phyloP scores from a whole-genome alignment of 2,329 filamentous ascomycete genomes.

The Stagonosporopsis cucurbitacearum region DNA sequence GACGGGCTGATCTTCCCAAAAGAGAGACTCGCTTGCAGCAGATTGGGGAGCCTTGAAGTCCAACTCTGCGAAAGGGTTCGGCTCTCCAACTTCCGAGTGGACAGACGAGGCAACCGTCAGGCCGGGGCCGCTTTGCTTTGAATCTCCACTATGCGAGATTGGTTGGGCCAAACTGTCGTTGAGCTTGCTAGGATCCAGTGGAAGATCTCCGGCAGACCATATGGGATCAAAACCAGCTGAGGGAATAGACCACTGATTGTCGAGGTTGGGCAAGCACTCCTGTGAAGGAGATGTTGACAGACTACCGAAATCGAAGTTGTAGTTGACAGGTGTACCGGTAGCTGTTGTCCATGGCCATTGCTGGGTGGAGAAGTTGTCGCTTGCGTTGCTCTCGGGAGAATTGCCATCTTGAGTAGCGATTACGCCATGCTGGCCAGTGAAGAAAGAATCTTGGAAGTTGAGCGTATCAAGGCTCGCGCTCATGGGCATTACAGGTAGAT shows the following conservation, averaged over 20 bases:
- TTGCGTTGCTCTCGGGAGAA: conserved; percentile 42
- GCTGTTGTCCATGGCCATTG: conserved; percentile 46
- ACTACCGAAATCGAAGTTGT: conserved; percentile 43
- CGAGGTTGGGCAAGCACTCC: conserved; percentile 45
- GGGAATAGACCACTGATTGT: conserved; percentile 45
- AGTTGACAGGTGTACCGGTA: conserved; percentile 33
- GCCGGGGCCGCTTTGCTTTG: conserved; percentile 48
- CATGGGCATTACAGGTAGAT: conserved; percentile 35
- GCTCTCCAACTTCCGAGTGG: conserved; percentile 50
- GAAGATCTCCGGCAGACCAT: conserved; percentile 51
- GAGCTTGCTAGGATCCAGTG: conserved; percentile 48
- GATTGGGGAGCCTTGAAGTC: conserved; percentile 43
- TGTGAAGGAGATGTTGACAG: conserved; percentile 50
- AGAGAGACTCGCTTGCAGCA: conserved; percentile 41
- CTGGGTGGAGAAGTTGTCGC: conserved; percentile 39
- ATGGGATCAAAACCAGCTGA: conserved; percentile 45
- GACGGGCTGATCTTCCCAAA: conserved; percentile 48
- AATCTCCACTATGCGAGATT: conserved; percentile 51
- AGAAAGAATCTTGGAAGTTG: conserved; percentile 38
- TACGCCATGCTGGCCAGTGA: conserved; percentile 31
- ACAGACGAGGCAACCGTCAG: conserved; percentile 51
- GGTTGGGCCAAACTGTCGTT: conserved; percentile 45
- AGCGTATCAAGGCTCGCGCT: conserved; percentile 39
- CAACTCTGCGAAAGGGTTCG: conserved; percentile 42
- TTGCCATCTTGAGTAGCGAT: conserved; percentile 38